These are phyloP conservation scores for Fusarium caatingaense DNA, from an alignment of 2,329 filamentous ascomycete species.

Conservation along the genomic window DNA sequence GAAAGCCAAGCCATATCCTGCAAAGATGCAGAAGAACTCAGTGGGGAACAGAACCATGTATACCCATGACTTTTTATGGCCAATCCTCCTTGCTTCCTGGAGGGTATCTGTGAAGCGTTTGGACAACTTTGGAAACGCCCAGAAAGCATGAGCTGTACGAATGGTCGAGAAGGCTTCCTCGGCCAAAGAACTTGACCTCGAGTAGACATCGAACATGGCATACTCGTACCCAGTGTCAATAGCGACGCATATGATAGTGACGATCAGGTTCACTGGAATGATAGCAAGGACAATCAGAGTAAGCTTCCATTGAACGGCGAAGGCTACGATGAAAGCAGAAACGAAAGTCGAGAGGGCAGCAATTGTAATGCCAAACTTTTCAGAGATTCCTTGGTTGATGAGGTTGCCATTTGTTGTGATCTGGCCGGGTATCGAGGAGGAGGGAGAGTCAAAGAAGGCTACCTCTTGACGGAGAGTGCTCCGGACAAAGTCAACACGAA, in stretches of 20 bases:
- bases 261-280: conserved; percentile 57
- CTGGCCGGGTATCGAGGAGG: conserved; percentile 58
- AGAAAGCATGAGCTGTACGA: conserved; percentile 63
- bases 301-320: conserved; percentile 56
- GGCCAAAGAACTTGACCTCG: conserved; percentile 57
- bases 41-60: conserved; percentile 58
- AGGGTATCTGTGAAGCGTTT: conserved; percentile 57
- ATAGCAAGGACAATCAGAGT: conserved; percentile 59
- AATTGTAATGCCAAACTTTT: conserved; percentile 58
- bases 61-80: conserved; percentile 57
- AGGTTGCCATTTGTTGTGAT: conserved; percentile 62
- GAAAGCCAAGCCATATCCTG: conserved; percentile 61
- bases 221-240: conserved; percentile 58
- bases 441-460: conserved; percentile 63
- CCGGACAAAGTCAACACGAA: conserved; percentile 55
- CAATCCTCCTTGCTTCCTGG: conserved; percentile 53
- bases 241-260: conserved; percentile 53
- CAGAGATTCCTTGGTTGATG: conserved; percentile 58
- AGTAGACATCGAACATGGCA: conserved; percentile 57
- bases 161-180: conserved; percentile 63
- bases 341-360: conserved; percentile 55
- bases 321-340: conserved; percentile 55
- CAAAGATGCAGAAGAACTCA: conserved; percentile 61
- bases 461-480: conserved; percentile 62
- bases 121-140: conserved; percentile 58